phyloP scores from a whole-genome alignment of 2,329 filamentous ascomycete genomes.

The Scytalidium sp. region DNA sequence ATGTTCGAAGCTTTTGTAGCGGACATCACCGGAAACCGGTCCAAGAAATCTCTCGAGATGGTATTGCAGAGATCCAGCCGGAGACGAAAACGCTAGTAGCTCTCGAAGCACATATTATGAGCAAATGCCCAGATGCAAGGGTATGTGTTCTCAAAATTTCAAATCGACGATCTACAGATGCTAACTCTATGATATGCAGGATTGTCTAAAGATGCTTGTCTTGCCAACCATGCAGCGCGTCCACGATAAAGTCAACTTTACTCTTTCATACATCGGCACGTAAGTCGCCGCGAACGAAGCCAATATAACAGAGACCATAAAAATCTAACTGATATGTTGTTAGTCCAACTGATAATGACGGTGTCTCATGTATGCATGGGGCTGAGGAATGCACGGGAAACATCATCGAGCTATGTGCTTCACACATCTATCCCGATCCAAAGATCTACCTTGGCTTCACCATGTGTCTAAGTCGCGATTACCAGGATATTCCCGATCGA shows the following conservation, averaged over 20 bases:
- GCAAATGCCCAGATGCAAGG: slow-evolving; percentile 89
- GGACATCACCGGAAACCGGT: too few relatives aligned
- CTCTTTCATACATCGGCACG: slow-evolving; percentile 84
- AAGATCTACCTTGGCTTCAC: slow-evolving; percentile 90
- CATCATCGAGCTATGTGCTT: slow-evolving; percentile 90
- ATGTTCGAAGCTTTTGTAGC: too few relatives aligned
- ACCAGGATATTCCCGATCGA: slow-evolving; percentile 71
- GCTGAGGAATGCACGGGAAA: slow-evolving; percentile 89
- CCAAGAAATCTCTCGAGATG: too few relatives aligned
- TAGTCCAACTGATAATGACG: slow-evolving; percentile 71
- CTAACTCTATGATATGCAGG: slow-evolving; percentile 33
- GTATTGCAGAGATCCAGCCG: too few relatives aligned
- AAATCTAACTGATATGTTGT: slow-evolving; percentile 4
- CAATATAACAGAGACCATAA: background rate
- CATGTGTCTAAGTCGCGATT: slow-evolving; percentile 81
- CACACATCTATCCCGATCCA: slow-evolving; percentile 75
- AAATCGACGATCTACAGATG: background rate
- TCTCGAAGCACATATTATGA: slow-evolving; percentile 94
- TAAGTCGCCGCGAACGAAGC: slow-evolving; percentile 35
- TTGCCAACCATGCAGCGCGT: slow-evolving; percentile 83
- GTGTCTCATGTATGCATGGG: slow-evolving; percentile 85
- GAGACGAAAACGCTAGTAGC: slow-evolving; percentile 55
- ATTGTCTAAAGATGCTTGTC: slow-evolving; percentile 77
- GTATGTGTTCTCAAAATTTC: slow-evolving; percentile 30
- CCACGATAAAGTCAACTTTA: slow-evolving; percentile 84